Conservation (phyloP, 2,329 filamentous ascomycete species). For the Ceratocystis eucalypticola region DNA sequence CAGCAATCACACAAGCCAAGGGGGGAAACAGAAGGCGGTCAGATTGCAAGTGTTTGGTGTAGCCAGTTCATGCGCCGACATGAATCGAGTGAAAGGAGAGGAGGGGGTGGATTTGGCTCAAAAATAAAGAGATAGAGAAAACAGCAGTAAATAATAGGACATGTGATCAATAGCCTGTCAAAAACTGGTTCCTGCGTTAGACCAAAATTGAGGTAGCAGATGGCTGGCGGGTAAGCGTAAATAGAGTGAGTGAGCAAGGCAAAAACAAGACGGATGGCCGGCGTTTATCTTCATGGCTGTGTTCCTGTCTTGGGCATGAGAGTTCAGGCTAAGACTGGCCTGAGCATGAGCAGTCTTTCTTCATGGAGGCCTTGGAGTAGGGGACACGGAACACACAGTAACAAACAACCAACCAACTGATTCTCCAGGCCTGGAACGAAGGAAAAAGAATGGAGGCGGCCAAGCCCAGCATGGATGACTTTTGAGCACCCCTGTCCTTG, state of each 20-base stretch:
- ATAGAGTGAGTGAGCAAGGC: not conserved
- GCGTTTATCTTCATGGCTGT: not conserved
- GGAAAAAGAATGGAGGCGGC: not conserved
- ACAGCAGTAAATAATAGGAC: not conserved
- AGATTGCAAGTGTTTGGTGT: too few relatives aligned
- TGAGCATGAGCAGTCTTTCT: too few relatives aligned
- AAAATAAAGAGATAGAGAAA: not conserved
- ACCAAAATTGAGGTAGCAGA: not conserved
- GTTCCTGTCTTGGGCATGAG: too few relatives aligned
- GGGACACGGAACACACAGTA: too few relatives aligned
- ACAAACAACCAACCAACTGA: too few relatives aligned
- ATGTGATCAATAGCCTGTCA: not conserved
- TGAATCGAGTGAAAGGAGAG: too few relatives aligned
- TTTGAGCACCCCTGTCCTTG: not conserved
- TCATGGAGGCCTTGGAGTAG: too few relatives aligned
- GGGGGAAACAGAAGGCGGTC: too few relatives aligned
- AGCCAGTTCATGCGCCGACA: too few relatives aligned
- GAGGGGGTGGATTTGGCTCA: not conserved
- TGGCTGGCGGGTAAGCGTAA: not conserved
- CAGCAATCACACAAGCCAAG: too few relatives aligned
- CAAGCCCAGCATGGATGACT: too few relatives aligned
- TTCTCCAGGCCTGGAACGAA: not conserved
- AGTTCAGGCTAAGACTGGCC: too few relatives aligned
- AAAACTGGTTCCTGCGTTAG: constrained; percentile 4
- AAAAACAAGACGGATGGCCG: not conserved